A percentile compares a stretch with the other conserved stretches of the same genome.
These are phyloP conservation scores for Fusarium tricinctum DNA, from an alignment of 2,329 filamentous ascomycete species.

Conservation along the genomic window DNA sequence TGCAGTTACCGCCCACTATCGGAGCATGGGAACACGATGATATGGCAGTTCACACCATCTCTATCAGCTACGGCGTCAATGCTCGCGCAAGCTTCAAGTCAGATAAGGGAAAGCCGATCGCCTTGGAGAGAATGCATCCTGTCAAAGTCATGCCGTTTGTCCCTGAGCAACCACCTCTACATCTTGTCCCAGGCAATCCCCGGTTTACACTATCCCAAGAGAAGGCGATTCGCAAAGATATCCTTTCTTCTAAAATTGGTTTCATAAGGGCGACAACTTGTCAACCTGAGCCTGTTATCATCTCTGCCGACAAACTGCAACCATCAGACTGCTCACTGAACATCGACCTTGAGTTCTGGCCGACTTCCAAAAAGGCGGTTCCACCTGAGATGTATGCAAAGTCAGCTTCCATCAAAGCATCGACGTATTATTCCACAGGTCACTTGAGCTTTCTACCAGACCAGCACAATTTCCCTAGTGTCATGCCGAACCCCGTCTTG, in stretches of 20 bases:
- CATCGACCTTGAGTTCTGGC: constrained; percentile 39
- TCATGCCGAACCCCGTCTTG: constrained; percentile 21
- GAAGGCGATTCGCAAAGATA: constrained; percentile 34
- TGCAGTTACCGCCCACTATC: constrained; percentile 37
- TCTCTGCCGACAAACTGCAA: constrained; percentile 34
- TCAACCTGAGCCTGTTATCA: constrained; percentile 31
- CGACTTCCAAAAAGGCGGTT: constrained; percentile 17
- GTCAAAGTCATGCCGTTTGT: constrained; percentile 39
- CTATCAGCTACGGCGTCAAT: constrained; percentile 33
- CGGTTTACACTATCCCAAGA: constrained; percentile 30
- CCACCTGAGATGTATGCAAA: constrained; percentile 32
- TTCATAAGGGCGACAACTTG: constrained; percentile 22
- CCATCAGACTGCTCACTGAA: constrained; percentile 15
- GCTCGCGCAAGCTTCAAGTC: neutral
- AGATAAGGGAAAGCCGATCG: neutral
- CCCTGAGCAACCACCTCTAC: constrained; percentile 37
- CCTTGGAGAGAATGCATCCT: constrained; percentile 6
- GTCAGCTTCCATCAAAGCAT: constrained; percentile 31
- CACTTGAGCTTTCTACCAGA: constrained; percentile 37
- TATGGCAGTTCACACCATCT: constrained; percentile 29
- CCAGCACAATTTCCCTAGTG: constrained; percentile 25
- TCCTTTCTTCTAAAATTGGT: constrained; percentile 32
- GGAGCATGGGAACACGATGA: constrained; percentile 43
- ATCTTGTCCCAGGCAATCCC: constrained; percentile 18
- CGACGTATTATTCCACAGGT: constrained; percentile 32